Evolutionary conservation across 2,329 filamentous ascomycete species (phyloP), one percentile per base, ranked within the genome.

Genomic region (Daldinia sp.): DNA sequence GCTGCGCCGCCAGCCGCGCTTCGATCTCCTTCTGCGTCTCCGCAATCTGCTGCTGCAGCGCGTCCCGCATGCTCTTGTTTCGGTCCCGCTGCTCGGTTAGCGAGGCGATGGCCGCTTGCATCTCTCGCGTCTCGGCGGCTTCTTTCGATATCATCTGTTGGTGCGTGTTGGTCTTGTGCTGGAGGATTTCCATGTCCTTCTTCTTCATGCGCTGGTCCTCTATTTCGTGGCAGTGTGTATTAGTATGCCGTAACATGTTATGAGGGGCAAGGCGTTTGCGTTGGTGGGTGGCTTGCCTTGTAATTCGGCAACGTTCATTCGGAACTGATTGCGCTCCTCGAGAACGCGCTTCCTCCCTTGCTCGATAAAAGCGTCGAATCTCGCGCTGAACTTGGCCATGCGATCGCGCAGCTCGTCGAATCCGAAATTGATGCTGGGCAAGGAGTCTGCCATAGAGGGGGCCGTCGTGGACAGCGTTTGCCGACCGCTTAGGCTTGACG

Each of bases 391-490:
- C 71, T 92, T 93, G 60, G 91, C 88, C 96, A 99, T 98, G 81
- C 94, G 92, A 76, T 95, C 93, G 81, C 95, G 94, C 78, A 99
- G 82, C 74, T 98, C 93, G 75, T 98, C 94, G 80, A 98, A 98
- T 65, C 94, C 94, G 80, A 99, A 98, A 81, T 97, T 94, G 80
- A 97, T 92, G 78, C 87, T 93, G 39, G 96, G 96, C 7, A 99
- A 88, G 56, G 89, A 89, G 78, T 94, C 92, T 46, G 90, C 91
- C 82, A 93, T 89, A 6, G 90, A 92, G 13, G 89, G 87, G 46
- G 85, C 88, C 53, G 84, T 82, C 44, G 88, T 84, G 33, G 87
- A 84, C 70, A 88, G 81, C 15, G 88, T 86, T 63, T 83, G 81
- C 72, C 87, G 87, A 74, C 89, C 85, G 75, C 82, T 83, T 53